Conservation (phyloP, 768 basidiomycete species). For the Amanita brunnescens region DNA sequence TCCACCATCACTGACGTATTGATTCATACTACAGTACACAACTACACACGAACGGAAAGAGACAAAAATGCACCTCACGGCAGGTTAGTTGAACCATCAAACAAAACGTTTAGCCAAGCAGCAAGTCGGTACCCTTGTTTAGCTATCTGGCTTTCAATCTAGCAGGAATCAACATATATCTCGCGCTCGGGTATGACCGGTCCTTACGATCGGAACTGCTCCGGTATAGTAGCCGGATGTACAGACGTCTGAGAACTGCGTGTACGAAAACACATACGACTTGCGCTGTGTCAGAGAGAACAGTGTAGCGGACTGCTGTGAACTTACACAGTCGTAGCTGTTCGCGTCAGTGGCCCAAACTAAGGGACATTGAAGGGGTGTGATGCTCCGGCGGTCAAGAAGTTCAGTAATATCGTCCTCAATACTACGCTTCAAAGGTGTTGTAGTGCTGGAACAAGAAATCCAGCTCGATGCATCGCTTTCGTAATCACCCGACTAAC, state of each 20-base stretch:
- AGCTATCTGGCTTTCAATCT: conserved; percentile 34
- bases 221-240: conserved; percentile 29
- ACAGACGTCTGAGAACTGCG: conserved; percentile 34
- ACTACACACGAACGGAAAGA: not conserved
- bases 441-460: conserved; percentile 29
- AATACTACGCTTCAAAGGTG: conserved; percentile 20
- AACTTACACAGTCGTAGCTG: conserved; percentile 2
- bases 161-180: not conserved
- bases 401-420: conserved; percentile 24
- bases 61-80: too few relatives aligned
- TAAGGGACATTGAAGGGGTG: conserved; percentile 33
- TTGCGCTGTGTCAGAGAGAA: conserved; percentile 10
- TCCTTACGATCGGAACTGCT: conserved; percentile 27
- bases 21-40: too few relatives aligned
- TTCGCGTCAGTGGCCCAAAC: conserved; percentile 30
- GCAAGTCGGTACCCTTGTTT: conserved; percentile 41
- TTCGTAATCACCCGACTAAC: conserved; percentile 25
- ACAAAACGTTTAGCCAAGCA: conserved; percentile 42
- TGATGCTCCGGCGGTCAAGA: conserved; percentile 23
- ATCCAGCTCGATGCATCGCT: conserved; percentile 27
- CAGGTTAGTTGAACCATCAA: conserved; percentile 29
- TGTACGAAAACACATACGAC: conserved; percentile 35
- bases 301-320: not conserved
- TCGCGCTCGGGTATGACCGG: not conserved
- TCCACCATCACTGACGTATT: not conserved